These are phyloP conservation scores for Rubroshorea leprosula DNA, from an alignment of 345 rosid genomes.

Conservation along the genomic window DNA sequence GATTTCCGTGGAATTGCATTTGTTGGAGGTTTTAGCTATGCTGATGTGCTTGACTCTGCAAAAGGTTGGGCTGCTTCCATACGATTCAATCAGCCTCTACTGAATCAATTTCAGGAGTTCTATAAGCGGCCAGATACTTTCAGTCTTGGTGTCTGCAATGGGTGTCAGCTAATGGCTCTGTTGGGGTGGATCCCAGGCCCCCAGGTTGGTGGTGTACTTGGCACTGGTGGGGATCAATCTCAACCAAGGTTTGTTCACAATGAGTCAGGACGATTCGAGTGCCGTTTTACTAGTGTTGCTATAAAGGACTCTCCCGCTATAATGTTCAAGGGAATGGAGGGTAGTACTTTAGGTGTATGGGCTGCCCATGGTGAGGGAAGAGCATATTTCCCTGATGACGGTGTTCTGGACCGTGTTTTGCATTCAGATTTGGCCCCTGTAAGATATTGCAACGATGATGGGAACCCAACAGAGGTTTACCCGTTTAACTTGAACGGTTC, in stretches of 20 bases:
- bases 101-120: slow-evolving; percentile 79
- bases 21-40: slow-evolving; percentile 96
- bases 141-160: slow-evolving; percentile 93
- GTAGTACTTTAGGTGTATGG: slow-evolving; percentile 93
- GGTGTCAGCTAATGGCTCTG: slow-evolving; percentile 92
- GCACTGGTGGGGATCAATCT: slow-evolving; percentile 66
- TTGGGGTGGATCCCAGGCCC: slow-evolving; percentile 97
- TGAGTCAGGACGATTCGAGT: slow-evolving; percentile 88
- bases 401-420: slow-evolving; percentile 65
- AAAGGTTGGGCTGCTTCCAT: slow-evolving; percentile 99
- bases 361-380: slow-evolving; percentile 96
- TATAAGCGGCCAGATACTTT: slow-evolving; percentile 80
- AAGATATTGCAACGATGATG: slow-evolving; percentile 85
- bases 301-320: slow-evolving; percentile 77
- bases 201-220: slow-evolving; percentile 74
- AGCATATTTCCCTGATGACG: slow-evolving; percentile 88
- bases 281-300: slow-evolving; percentile 78
- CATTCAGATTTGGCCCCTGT: slow-evolving; percentile 70
- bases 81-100: slow-evolving; percentile 66
- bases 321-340: slow-evolving; percentile 95
- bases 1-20: slow-evolving; percentile 81
- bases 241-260: slow-evolving; percentile 92
- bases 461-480: slow-evolving; percentile 68
- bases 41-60: slow-evolving; percentile 91
- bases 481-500: slow-evolving; percentile 93